phyloP scores from a whole-genome alignment of 1,284 basidiomycete genomes.

The Vanrija pseudolonga region DNA sequence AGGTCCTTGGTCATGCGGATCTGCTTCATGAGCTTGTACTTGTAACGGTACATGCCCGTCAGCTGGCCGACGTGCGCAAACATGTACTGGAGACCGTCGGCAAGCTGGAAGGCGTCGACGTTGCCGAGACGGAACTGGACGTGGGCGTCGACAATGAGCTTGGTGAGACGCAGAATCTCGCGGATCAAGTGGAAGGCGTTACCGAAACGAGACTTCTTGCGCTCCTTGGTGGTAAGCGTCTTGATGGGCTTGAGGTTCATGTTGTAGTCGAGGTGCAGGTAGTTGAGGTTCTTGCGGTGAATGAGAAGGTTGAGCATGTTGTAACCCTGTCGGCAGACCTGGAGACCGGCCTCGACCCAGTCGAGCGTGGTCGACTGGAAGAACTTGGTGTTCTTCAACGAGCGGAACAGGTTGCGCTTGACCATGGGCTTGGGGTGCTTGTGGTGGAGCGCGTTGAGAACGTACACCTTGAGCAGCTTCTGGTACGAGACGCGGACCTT shows the following conservation, averaged over 20 bases:
- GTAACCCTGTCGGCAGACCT: constrained; percentile 97
- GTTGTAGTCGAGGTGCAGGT: constrained; percentile 58
- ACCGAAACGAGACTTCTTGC: constrained; percentile 99
- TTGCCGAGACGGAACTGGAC: constrained; percentile 98
- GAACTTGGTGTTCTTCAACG: constrained; percentile 97
- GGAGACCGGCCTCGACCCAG: constrained; percentile 98
- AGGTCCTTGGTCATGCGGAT: constrained; percentile 99
- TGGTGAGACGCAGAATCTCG: constrained; percentile 94
- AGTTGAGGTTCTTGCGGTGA: constrained; percentile 99
- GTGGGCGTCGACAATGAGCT: constrained; percentile 97
- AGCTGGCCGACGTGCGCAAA: constrained; percentile 96
- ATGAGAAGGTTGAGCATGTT: constrained; percentile 99
- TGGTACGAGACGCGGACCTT: constrained; percentile 99
- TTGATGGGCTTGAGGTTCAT: constrained; percentile 80
- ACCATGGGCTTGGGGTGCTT: constrained; percentile 92
- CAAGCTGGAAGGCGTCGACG: constrained; percentile 98
- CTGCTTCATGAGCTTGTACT: constrained; percentile 99
- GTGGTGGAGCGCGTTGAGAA: constrained; percentile 88
- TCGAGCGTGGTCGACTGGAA: constrained; percentile 97
- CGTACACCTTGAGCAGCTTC: constrained; percentile 94
- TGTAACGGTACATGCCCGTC: constrained; percentile 93
- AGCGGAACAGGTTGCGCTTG: constrained; percentile 94
- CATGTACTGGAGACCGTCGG: constrained; percentile 96
- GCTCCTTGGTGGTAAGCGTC: constrained; percentile 98
- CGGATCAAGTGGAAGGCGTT: constrained; percentile 97